Evolutionary conservation across 345 rosid species (phyloP).

Genomic region (Syzygium grande): DNA sequence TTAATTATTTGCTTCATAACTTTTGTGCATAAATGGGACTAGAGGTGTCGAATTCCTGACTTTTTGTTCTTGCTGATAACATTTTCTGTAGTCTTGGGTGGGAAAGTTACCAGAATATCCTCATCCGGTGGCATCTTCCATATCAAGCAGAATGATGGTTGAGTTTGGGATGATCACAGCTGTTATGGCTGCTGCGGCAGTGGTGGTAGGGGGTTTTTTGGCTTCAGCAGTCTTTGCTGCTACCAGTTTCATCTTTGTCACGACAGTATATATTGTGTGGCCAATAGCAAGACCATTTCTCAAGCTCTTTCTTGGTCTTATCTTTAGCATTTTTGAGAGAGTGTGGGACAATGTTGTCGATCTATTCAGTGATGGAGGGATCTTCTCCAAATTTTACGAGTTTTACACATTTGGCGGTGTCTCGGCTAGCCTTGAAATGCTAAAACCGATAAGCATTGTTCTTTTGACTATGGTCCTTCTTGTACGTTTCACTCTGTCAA

Average conservation of each 20-base stretch:
- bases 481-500: constrained; percentile 83
- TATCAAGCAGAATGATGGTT: constrained; percentile 92
- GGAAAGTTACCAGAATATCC: constrained; percentile 69
- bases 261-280: constrained; percentile 75
- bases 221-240: constrained; percentile 86
- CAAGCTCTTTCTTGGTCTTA: constrained; percentile 48
- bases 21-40: background rate
- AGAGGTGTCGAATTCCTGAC: background rate
- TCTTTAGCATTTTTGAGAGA: constrained; percentile 47
- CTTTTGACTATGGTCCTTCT: constrained; percentile 82
- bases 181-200: constrained; percentile 79
- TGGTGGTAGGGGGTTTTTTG: constrained; percentile 74
- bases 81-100: constrained; percentile 60
- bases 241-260: constrained; percentile 64
- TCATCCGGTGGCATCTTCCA: constrained; percentile 83
- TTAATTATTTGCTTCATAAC: background rate
- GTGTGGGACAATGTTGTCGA: constrained; percentile 58
- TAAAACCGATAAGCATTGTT: constrained; percentile 64
- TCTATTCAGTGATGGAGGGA: constrained; percentile 54
- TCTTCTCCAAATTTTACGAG: constrained; percentile 51
- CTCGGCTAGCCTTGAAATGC: constrained; percentile 71
- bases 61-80: background rate
- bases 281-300: constrained; percentile 70
- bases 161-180: constrained; percentile 94
- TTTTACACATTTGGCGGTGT: constrained; percentile 73